Evolutionary conservation across 139 green algal species (phyloP), one percentile per base, ranked within the genome.

Genomic region (Diplosphaera chodatii): DNA sequence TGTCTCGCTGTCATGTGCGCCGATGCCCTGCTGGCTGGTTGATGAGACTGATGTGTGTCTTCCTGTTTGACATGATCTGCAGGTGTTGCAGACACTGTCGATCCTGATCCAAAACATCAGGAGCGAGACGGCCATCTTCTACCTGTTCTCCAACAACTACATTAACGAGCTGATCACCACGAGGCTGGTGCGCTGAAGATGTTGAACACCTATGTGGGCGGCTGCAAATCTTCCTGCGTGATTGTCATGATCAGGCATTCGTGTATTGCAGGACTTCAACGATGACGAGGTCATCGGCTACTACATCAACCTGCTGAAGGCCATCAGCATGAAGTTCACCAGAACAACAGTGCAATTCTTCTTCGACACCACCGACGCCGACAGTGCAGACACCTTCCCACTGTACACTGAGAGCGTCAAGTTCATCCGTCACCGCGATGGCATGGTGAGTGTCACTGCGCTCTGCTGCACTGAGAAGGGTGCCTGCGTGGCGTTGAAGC

Each of bases 291-390:
- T 40, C 31, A 84, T 98, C 64, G 95, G 89, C 34, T 97, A 95
- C 83, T 99, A 96, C 82, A 94, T 99, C 65, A 95, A 92, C 32
- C 93, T 99, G 70, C 85, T 99, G 27, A 98, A 98, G 76, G 92
- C 92, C 48, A 94, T 99, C 64, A 89, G 78, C 72, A 77, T 99
- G 3, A 97, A 94, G 72, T 90, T 99, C 27, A 96, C 93, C 74
- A 69, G 71, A 21, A 34, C 59, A 21, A 99, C 94, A 0, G 86
- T 98, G 13, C 88, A 96, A 73, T 97, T 97, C 80, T 98, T 99
- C 85, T 88, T 97, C 63, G 66, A 87, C 30, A 63, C 34, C 1
- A 37, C 62, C 32, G 25, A 74, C n/a, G 23, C 40, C 16, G 48
- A 25, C 31, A 15, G 67, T 20, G 29, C 48, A 15, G 63, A 66